phyloP scores from a whole-genome alignment of 148 eudicot species.

The Simmondsia chinensis region DNA sequence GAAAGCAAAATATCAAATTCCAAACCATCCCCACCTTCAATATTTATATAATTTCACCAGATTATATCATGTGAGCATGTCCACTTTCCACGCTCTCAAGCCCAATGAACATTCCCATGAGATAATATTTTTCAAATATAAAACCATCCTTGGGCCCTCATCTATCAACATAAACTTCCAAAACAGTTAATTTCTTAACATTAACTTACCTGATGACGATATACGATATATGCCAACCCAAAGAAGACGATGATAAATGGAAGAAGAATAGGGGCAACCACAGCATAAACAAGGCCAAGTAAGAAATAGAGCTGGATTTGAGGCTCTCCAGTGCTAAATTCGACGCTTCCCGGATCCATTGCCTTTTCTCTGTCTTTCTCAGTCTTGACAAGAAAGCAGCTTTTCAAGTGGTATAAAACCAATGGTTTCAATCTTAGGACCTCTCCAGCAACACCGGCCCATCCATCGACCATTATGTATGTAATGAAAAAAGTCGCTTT shows the following conservation, averaged over 20 bases:
- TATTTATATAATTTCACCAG: too few species aligned
- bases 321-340: slow-evolving; percentile 52
- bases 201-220: slow-evolving; percentile 64
- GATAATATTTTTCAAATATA: too few species aligned
- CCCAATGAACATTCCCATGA: too few species aligned
- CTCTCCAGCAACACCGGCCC: slow-evolving; percentile 79
- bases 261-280: slow-evolving; percentile 54
- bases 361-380: slow-evolving; percentile 63
- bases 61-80: too few species aligned
- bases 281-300: slow-evolving; percentile 71
- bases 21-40: too few species aligned
- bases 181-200: not conserved
- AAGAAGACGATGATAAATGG: slow-evolving; percentile 67
- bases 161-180: too few species aligned
- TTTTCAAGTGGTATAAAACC: slow-evolving; percentile 44
- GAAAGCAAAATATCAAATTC: too few species aligned
- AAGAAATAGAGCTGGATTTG: slow-evolving; percentile 70
- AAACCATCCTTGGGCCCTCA: too few species aligned
- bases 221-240: slow-evolving; percentile 51
- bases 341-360: slow-evolving; percentile 71
- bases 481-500: slow-evolving; percentile 76
- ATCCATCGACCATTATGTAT: slow-evolving; percentile 74
- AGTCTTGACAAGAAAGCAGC: slow-evolving; percentile 56
- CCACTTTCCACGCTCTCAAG: too few species aligned
- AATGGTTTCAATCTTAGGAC: slow-evolving; percentile 58